phyloP scores from a whole-genome alignment of 2,329 filamentous ascomycete genomes.

The Echinosphaeria canescens region DNA sequence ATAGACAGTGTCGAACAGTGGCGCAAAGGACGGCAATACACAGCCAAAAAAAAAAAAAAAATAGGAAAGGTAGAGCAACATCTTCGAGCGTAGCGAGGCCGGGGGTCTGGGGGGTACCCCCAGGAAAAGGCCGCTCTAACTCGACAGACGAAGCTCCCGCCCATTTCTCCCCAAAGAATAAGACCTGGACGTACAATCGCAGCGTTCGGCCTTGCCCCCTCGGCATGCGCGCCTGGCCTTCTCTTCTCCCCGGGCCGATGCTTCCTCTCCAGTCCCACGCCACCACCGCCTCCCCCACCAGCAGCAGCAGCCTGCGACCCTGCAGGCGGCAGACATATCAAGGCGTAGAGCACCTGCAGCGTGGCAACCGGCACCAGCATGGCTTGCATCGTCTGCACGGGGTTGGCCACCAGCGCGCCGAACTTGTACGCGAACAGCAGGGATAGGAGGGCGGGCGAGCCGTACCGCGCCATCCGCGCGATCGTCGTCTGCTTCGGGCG shows the following conservation, averaged over 20 bases:
- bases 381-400: constrained; percentile 9
- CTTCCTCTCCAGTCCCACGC: constrained; percentile 21
- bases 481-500: too few species aligned
- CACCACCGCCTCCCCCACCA: too few species aligned
- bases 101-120: too few species aligned
- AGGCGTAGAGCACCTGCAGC: constrained; percentile 24
- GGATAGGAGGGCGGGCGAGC: constrained; percentile 8
- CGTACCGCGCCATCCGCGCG: constrained; percentile 11
- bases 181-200: neutral
- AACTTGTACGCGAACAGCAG: constrained; percentile 9
- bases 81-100: too few species aligned
- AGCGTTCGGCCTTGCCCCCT: constrained; percentile 8
- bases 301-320: constrained; percentile 20
- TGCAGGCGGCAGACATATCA: constrained; percentile 41
- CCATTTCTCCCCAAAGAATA: too few species aligned
- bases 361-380: constrained; percentile 10
- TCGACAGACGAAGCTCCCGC: too few species aligned
- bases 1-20: too few species aligned
- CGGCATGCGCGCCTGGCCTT: constrained; percentile 7
- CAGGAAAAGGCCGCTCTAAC: too few species aligned
- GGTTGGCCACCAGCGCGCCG: constrained; percentile 10
- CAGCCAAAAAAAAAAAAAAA: too few species aligned
- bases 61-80: too few species aligned
- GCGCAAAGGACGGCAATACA: too few species aligned
- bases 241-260: constrained; percentile 29